Conservation (phyloP, 805 yeast genomes). For the Teunomyces stri region DNA sequence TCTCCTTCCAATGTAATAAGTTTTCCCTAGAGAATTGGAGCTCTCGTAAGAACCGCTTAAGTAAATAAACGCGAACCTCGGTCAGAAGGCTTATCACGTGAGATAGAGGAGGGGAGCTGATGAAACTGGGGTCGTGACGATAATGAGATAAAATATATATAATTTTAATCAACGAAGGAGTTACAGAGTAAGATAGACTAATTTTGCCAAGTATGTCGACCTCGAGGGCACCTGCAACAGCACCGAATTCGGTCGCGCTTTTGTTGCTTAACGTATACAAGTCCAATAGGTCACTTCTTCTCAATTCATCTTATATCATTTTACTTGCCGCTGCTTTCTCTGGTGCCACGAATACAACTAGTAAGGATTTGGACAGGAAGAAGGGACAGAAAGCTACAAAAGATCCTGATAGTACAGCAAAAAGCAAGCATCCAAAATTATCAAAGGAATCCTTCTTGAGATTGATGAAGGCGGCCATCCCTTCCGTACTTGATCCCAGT, state of each 20-base stretch:
- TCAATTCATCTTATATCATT: constrained; percentile 42
- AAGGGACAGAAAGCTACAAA: constrained; percentile 1
- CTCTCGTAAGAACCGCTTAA: not conserved
- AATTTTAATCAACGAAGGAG: not conserved
- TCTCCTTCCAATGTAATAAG: not conserved
- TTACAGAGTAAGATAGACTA: not conserved
- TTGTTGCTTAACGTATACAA: constrained; percentile 34
- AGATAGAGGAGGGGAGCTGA: not conserved
- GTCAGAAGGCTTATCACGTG: constrained; percentile 1
- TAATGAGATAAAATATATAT: not conserved
- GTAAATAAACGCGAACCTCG: not conserved
- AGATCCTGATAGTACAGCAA: not conserved
- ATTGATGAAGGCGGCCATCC: constrained; percentile 36
- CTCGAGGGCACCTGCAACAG: not conserved
- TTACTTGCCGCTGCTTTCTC: constrained; percentile 42
- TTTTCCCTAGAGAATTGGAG: not conserved
- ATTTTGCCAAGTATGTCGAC: not conserved
- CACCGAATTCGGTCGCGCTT: constrained; percentile 3
- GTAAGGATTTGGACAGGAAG: constrained; percentile 3
- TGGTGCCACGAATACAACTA: constrained; percentile 34
- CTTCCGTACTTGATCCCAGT: constrained; percentile 26
- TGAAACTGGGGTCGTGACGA: constrained; percentile 4
- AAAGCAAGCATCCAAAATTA: constrained; percentile 21
- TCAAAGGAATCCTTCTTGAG: constrained; percentile 28
- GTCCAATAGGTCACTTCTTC: constrained; percentile 37